These are phyloP conservation scores for Pichia heedii DNA, from an alignment of 805 yeast genomes.

Conservation along the genomic window DNA sequence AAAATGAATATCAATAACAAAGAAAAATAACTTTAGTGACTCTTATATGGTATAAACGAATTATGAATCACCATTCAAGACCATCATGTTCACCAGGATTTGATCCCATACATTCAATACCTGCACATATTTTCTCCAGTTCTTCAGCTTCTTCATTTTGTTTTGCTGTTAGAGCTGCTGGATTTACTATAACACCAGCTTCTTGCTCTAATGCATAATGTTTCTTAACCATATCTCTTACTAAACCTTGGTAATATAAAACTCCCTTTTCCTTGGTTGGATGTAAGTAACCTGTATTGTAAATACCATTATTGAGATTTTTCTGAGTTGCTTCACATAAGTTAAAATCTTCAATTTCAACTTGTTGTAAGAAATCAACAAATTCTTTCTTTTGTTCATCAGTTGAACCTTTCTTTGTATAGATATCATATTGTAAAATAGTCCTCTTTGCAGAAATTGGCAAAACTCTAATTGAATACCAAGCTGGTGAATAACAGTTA, in stretches of 20 bases:
- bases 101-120: slow-evolving; percentile 41
- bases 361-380: slow-evolving; percentile 54
- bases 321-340: slow-evolving; percentile 51
- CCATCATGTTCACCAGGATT: slow-evolving; percentile 27
- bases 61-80: slow-evolving; percentile 20
- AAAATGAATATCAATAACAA: too few relatives aligned
- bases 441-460: slow-evolving; percentile 48
- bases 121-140: slow-evolving; percentile 40
- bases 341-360: slow-evolving; percentile 54
- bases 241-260: slow-evolving; percentile 45
- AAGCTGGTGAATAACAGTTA: slow-evolving; percentile 59
- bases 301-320: slow-evolving; percentile 52
- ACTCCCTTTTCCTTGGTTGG: slow-evolving; percentile 54
- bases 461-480: slow-evolving; percentile 53
- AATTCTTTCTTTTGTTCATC: slow-evolving; percentile 48
- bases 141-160: slow-evolving; percentile 37
- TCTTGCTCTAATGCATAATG: slow-evolving; percentile 40
- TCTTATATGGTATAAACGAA: too few relatives aligned
- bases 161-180: slow-evolving; percentile 38
- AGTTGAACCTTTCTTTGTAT: slow-evolving; percentile 48
- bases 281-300: slow-evolving; percentile 49
- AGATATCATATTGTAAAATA: slow-evolving; percentile 50
- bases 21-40: too few relatives aligned
- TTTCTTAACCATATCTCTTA: slow-evolving; percentile 47
- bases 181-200: slow-evolving; percentile 40